Conservation (phyloP, 2,329 filamentous ascomycete genomes). For the Phyllosticta ampelicida region DNA sequence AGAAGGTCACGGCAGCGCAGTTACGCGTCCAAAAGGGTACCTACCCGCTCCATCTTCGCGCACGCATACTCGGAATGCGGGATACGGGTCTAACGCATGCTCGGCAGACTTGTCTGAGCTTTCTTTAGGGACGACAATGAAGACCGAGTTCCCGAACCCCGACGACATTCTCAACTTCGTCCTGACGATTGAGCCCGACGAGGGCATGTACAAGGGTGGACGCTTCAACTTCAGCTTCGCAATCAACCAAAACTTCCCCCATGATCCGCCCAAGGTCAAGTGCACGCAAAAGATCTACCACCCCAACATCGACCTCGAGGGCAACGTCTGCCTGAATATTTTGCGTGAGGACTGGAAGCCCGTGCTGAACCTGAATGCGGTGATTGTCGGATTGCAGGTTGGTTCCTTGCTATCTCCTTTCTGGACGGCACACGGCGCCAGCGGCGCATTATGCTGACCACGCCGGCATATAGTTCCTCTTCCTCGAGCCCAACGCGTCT, state of each 20-base stretch:
- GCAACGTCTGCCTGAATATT: conserved; percentile 97
- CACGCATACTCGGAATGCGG: neutral
- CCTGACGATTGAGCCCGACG: conserved; percentile 73
- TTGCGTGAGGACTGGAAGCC: conserved; percentile 98
- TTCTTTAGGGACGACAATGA: conserved; percentile 68
- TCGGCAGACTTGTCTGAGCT: conserved; percentile 66
- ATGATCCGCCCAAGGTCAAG: conserved; percentile 94
- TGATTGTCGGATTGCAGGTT: conserved; percentile 87
- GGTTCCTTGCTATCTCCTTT: no score
- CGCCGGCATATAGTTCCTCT: conserved; percentile 74
- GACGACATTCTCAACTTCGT: conserved; percentile 81
- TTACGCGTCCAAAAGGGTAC: conserved; percentile 90
- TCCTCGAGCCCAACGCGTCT: conserved; percentile 92
- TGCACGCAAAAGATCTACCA: conserved; percentile 99
- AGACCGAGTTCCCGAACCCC: conserved; percentile 67
- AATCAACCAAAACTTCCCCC: conserved; percentile 91
- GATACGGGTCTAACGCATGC: neutral
- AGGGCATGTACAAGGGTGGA: conserved; percentile 80
- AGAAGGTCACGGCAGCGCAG: conserved; percentile 96
- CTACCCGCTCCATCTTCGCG: conserved; percentile 12
- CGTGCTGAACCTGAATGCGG: conserved; percentile 89
- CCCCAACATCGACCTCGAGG: conserved; percentile 94
- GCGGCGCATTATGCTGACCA: conserved; percentile 13
- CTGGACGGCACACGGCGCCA: no score
- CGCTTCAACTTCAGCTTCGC: conserved; percentile 82